Base-by-base conservation (phyloP, 106 monocot species). In the Chionographis japonica region DNA sequence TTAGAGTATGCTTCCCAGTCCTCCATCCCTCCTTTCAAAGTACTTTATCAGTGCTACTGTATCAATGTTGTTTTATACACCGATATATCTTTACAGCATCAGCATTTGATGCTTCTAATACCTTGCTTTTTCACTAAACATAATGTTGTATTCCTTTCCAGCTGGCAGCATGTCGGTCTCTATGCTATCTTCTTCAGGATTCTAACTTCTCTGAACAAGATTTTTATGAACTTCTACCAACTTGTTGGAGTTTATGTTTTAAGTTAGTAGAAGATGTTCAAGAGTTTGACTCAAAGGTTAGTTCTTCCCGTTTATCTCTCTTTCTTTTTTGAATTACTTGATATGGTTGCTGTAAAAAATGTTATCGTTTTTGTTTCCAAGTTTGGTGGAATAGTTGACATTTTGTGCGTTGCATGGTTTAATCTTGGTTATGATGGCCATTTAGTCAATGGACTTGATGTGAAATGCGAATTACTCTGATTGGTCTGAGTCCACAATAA, bases 221-320 rank as follows among this genome's bases (percentile, higher is more conserved):
- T 61, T 82, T 92, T 43, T 81, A 68, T 74, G 92, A 90, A 11
- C 82, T 87, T 77, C 85, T 97, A 63, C 84, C 89, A 20, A 80
- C 84, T 46, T 97, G 91, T 69, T 97, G 84, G 85, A 79, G 64
- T 75, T 78, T 89, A 27, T 90, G 92, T 77, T 97, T 92, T 73
- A 97, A 89, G 72, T 68, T 97, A 69, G 80, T 90, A 61, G 89
- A 92, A 70, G 89, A 97, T 69, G 80, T 82, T 77, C 82, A 90
- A 69, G 97, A 92, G 66, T 92, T 97, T 83, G 97, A 97, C 63
- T 97, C 97, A 52, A 97, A 97, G 92, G 97, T 97, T 75, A 67
- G 71, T 36, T 55, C 40, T 13, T 63, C 40, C 50, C 2, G 13
- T 15, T 53, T 67, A 27, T 27, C 27, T 27, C 27, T 0, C 27